Evolutionary conservation across 202 grass and related monocot genomes (phyloP).

Genomic region (Elaeis oleifera): DNA sequence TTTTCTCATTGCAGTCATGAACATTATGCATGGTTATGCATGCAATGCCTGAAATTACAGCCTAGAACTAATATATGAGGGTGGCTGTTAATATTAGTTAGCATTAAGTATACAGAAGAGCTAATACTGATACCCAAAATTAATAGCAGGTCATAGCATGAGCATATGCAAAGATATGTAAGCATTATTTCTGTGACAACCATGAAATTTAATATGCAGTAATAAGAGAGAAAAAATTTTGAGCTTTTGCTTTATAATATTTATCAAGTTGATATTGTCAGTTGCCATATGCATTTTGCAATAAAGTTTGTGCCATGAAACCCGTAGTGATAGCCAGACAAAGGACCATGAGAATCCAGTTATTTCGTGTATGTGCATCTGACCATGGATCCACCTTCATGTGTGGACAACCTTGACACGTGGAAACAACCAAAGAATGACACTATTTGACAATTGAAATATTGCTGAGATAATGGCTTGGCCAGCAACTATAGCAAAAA

Average conservation of each 20-base stretch:
- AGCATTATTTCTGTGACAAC: too few species aligned
- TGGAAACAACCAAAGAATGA: constrained; percentile 88
- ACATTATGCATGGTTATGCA: constrained; percentile 39
- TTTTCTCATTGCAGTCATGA: too few species aligned
- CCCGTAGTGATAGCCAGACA: constrained; percentile 70
- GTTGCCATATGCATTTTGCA: constrained; percentile 79
- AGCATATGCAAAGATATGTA: too few species aligned
- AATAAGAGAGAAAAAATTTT: too few species aligned
- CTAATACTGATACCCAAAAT: too few species aligned
- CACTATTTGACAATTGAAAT: constrained; percentile 95
- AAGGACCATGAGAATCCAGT: constrained; percentile 97
- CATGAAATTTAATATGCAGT: too few species aligned
- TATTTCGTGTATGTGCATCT: constrained; percentile 96
- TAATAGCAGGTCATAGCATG: too few species aligned
- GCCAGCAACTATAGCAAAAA: constrained; percentile 89
- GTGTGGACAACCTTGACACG: constrained; percentile 95
- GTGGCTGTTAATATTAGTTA: too few species aligned
- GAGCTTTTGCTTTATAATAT: neutral
- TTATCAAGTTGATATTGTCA: neutral
- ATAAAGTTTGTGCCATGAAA: constrained; percentile 82
- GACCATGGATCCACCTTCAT: constrained; percentile 89
- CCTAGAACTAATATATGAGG: constrained; percentile 9
- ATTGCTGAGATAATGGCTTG: constrained; percentile 95
- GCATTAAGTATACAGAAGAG: too few species aligned
- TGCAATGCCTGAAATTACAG: constrained; percentile 71